Evolutionary conservation across 2,329 filamentous ascomycete genomes (phyloP), one percentile per base, ranked within the genome.

Genomic region (Gnomoniopsis smithogilvyi): DNA sequence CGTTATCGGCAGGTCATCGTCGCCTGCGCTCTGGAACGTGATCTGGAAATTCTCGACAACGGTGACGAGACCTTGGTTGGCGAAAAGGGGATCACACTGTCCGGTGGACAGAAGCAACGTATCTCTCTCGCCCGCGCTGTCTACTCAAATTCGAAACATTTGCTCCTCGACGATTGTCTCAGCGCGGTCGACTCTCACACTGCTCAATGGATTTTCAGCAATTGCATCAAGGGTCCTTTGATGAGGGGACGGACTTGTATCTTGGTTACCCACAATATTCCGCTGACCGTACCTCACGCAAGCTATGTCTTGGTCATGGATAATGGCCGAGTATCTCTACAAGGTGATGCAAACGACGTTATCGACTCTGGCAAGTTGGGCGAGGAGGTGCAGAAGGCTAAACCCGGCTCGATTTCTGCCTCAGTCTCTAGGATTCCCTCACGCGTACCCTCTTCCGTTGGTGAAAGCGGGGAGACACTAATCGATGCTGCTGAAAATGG

Each of bases 161-260:
- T 99, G 17, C 82, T 99, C 12, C 81, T 99, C 52, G 95, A 99
- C 69, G 95, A 99, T 72, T 96, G 96, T 64, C 81, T 99, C 47
- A 97, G 93, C 69, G 95, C 95, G 30, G 95, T 99, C 36, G 95
- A 99, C 72, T 96, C 95, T 3, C 95, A 99, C 68, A 98, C 95
- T 0, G 93, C 93, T 2, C 96, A 97, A 72, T 97, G 96, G 88
- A 98, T 99, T 65, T 98, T 98, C 75, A 90, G 89, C 70, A 90
- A 96, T 73, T 96, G 93, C 61, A 88, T 99, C 64, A 88, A 88
- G 66, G 95, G 95, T 2, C 90, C 91, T 6, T 76, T 99, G 54
- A 98, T 99, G 95, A 78, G 83, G 59, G 82, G 87, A 68, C 87
- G 95, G 46, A 98, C 95, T 30, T 98, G 95, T 72, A 91, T 99